Conservation (phyloP, 2,329 filamentous ascomycete genomes). For the Fusarium guadeloupense region DNA sequence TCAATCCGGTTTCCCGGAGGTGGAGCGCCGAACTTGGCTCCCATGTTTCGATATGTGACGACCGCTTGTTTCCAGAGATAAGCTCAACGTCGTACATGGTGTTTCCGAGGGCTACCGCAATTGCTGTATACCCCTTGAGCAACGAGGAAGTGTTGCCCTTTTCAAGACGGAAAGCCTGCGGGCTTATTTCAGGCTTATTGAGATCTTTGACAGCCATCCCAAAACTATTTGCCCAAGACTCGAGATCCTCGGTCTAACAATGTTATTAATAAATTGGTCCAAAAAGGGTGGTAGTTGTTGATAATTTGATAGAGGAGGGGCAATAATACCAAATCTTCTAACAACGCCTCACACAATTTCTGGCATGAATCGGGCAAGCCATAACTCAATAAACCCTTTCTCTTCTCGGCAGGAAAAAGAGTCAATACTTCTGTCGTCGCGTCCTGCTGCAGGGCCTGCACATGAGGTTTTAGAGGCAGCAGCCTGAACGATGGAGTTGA, state of each 20-base stretch:
- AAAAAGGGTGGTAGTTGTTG: not conserved
- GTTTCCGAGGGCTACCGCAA: conserved; percentile 41
- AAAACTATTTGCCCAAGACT: conserved; percentile 36
- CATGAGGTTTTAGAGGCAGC: conserved; percentile 33
- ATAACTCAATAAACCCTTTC: conserved; percentile 38
- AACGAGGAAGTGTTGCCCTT: conserved; percentile 42
- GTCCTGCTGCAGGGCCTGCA: conserved; percentile 40
- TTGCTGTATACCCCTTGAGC: conserved; percentile 40
- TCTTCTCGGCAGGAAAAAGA: conserved; percentile 39
- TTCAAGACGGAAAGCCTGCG: conserved; percentile 41
- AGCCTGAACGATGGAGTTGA: conserved; percentile 40
- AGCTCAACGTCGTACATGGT: conserved; percentile 40
- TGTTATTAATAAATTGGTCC: conserved; percentile 9
- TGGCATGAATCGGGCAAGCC: conserved; percentile 39
- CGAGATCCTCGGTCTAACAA: conserved; percentile 34
- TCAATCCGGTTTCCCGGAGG: conserved; percentile 39
- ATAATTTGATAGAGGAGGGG: conserved; percentile 7
- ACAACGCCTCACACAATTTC: conserved; percentile 35
- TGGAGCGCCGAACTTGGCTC: conserved; percentile 37
- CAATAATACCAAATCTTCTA: conserved; percentile 35
- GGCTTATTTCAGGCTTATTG: conserved; percentile 37
- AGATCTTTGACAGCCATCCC: conserved; percentile 40
- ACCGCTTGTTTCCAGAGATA: conserved; percentile 37
- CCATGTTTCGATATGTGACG: conserved; percentile 35
- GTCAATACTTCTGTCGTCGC: conserved; percentile 41